Base-by-base conservation (phyloP, 768 basidiomycete genomes). In the Mycena epipterygia region DNA sequence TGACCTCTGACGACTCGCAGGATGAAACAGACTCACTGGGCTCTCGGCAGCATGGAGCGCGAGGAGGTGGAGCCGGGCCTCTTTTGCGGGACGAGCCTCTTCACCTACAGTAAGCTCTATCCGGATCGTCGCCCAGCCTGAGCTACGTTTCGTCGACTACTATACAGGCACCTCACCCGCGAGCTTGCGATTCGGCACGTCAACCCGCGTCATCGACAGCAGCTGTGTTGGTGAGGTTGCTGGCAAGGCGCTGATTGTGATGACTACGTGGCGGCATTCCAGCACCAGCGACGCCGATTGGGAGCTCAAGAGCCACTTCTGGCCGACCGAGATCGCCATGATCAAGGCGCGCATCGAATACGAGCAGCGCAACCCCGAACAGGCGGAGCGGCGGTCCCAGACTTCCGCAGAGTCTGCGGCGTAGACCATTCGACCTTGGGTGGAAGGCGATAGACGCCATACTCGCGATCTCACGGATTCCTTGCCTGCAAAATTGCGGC, bases 341-440 rank as follows among this genome's bases (percentile, higher is more conserved):
- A 63, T 63, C 61, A 63, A 63, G 61, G 61, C 61, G 61, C 61
- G 61, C 61, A 63, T 63, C 61, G 61, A 63, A 63, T 63, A 63
- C 61, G 61, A 63, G 61, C 61, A 63, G 61, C 61, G 61, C 61
- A 63, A 52, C 59, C 61, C 61, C 61, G 61, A 63, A 63, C 61
- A 63, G 49, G 61, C 49, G 61, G n/a, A n/a, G 48, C 61, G 37
- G 61, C 61, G 59, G 61, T 25, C 61, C 61, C 61, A 63, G 61
- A 63, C 49, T 63, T 63, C 61, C 61, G 61, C 61, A 63, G 61
- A 63, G 61, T 52, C 49, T 52, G 48, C 61, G 61, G 61, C 49
- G 49, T 63, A 63, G 61, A 63, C 48, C 61, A 63, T 63, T 63
- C 61, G 49, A 63, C 61, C 61, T 63, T 63, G 61, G 61, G 49